Evolutionary conservation across 2,329 filamentous ascomycete species (phyloP).

Genomic region (Plectosphaerella sp.): DNA sequence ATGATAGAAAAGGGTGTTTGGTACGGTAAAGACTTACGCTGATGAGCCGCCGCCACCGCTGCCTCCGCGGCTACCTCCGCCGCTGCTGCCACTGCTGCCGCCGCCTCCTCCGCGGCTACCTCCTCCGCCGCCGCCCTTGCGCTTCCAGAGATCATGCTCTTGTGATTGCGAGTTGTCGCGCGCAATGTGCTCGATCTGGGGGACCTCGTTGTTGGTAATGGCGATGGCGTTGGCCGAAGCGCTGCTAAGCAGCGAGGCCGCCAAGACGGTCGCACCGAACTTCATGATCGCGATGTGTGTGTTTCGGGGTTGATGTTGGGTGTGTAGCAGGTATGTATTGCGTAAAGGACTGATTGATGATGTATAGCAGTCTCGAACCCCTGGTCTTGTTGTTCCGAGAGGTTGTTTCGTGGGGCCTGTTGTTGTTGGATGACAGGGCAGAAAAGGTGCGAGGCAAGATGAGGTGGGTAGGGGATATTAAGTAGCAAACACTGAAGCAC

Average conservation of each 20-base stretch:
- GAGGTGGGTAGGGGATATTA: not conserved
- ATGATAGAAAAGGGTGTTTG: not conserved
- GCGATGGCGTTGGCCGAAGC: slow-evolving; percentile 18
- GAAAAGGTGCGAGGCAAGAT: not conserved
- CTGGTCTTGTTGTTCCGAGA: not conserved
- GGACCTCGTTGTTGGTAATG: slow-evolving; percentile 3
- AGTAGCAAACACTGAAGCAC: not conserved
- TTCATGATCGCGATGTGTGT: slow-evolving; percentile 22
- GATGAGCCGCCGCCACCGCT: slow-evolving; percentile 10
- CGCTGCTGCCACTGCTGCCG: slow-evolving; percentile 10
- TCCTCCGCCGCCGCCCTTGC: slow-evolving; percentile 55
- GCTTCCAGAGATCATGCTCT: slow-evolving; percentile 50
- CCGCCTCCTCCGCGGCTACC: slow-evolving; percentile 39
- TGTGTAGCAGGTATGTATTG: not conserved
- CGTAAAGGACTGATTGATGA: not conserved
- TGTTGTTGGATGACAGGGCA: not conserved
- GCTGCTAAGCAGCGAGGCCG: slow-evolving; percentile 17
- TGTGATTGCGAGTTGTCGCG: slow-evolving; percentile 4
- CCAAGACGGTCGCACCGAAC: slow-evolving; percentile 21
- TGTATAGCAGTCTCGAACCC: not conserved
- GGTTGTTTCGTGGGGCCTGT: not conserved
- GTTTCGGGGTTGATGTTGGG: not conserved
- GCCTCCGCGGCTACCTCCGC: slow-evolving; percentile 15
- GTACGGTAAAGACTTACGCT: slow-evolving; percentile 9
- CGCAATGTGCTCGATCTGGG: not conserved